Conservation (phyloP, 352 stramenopile genomes). For the Globisporangium iwayamae region DNA sequence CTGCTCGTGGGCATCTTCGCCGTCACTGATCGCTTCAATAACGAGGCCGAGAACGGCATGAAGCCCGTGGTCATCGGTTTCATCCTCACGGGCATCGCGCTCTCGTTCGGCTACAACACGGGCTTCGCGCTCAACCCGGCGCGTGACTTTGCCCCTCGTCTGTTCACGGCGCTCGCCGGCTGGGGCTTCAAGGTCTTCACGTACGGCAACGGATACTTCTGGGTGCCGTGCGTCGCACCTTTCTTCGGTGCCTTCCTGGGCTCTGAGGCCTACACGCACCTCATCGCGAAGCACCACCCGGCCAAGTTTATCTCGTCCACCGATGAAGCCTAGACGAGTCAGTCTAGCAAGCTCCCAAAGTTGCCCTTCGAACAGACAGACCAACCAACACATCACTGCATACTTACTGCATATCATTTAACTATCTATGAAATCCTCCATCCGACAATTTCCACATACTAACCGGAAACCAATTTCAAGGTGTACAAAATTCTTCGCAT, state of each 20-base stretch:
- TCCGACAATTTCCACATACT: not conserved
- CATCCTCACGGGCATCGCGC: constrained; percentile 68
- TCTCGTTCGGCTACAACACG: constrained; percentile 80
- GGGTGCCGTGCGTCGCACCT: constrained; percentile 65
- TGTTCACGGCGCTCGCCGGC: constrained; percentile 60
- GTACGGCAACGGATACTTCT: constrained; percentile 70
- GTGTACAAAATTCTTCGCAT: not conserved
- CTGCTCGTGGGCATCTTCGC: constrained; percentile 65
- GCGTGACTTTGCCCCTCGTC: constrained; percentile 59
- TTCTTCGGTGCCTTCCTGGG: constrained; percentile 64
- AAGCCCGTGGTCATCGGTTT: constrained; percentile 71
- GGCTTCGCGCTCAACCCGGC: constrained; percentile 72
- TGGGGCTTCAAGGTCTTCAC: constrained; percentile 73
- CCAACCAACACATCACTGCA: not conserved
- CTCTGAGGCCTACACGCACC: constrained; percentile 58
- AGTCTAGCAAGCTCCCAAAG: not conserved
- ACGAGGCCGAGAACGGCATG: constrained; percentile 57
- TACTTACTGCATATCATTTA: not conserved
- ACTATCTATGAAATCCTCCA: constrained; percentile 2
- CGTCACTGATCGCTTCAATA: constrained; percentile 72
- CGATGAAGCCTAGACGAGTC: constrained; percentile 18
- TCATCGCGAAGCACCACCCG: constrained; percentile 63
- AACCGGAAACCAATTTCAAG: not conserved
- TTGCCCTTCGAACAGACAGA: not conserved
- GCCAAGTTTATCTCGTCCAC: constrained; percentile 40